These are phyloP conservation scores for Entoloma clypeatum DNA, from an alignment of 1,284 basidiomycete species.

Conservation along the genomic window DNA sequence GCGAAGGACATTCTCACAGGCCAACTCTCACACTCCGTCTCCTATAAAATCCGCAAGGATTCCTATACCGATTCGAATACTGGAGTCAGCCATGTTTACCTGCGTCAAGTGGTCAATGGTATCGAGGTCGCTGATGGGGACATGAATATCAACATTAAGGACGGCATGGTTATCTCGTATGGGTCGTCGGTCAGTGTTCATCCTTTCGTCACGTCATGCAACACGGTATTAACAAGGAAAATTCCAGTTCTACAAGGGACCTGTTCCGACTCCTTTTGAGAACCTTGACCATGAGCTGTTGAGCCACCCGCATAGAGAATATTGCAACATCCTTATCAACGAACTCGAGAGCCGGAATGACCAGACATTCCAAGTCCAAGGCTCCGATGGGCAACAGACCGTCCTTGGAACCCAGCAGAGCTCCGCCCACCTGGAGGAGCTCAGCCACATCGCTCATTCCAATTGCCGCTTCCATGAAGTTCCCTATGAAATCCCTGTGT, in stretches of 20 bases:
- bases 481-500: slow-evolving; percentile 21
- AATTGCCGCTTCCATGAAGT: slow-evolving; percentile 50
- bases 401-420: slow-evolving; percentile 28
- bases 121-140: slow-evolving; percentile 86
- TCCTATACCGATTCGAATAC: slow-evolving; percentile 84
- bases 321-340: slow-evolving; percentile 48
- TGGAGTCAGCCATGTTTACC: slow-evolving; percentile 83
- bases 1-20: slow-evolving; percentile 44
- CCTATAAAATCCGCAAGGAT: slow-evolving; percentile 67
- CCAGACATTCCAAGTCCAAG: slow-evolving; percentile 22
- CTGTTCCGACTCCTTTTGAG: slow-evolving; percentile 36
- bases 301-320: slow-evolving; percentile 51
- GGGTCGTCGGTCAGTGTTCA: slow-evolving; percentile 68
- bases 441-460: slow-evolving; percentile 44
- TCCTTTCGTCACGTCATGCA: slow-evolving; percentile 18
- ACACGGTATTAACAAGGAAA: too few species aligned
- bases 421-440: slow-evolving; percentile 26
- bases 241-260: slow-evolving; percentile 73
- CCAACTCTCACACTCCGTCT: slow-evolving; percentile 34
- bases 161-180: slow-evolving; percentile 75
- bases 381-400: slow-evolving; percentile 33
- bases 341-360: slow-evolving; percentile 33
- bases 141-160: slow-evolving; percentile 86
- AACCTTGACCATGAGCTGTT: slow-evolving; percentile 32
- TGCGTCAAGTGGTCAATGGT: slow-evolving; percentile 77